Evolutionary conservation across 805 yeast genomes (phyloP), one percentile per base, ranked within the genome.

Genomic region (Wickerhamiella australiensis): DNA sequence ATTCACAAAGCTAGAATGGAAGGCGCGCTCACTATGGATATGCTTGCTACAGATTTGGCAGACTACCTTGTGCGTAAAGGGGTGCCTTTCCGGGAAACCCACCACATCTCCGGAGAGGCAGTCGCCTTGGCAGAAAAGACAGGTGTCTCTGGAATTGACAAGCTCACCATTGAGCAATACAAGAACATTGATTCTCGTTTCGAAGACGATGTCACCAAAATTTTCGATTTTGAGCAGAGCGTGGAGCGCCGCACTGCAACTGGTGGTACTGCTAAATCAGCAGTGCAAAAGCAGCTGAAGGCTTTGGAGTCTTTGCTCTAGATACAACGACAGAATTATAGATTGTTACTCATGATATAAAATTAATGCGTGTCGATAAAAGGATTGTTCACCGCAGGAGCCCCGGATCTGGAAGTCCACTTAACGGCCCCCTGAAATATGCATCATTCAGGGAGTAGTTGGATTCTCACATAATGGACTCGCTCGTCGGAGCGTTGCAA

Each of bases 21-120:
- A 59, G 79, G 75, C 41, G 90, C 97, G 0, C 76, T 92, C 60
- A 88, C 97, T 25, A 90, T 90, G 95, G 98, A 92, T 68, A 92
- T 92, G 98, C 76, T 92, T 59, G 98, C 98, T 18, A 92, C 99
- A 27, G 99, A 92, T 65, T 75, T 92, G 59, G 99, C 99, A 37
- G 99, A 92, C 66, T 92, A 92, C 66, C 74, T 92, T 56, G 99
- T 92, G 47, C 82, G 96, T 71, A 88, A 82, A 67, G 98, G 98
- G 53, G 98, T 92, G 57, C 98, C 98, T 51, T 92, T 92, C 72
- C 85, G 99, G 73, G 97, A 92, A 69, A 92, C 98, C 1, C 99
- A 92, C 70, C 97, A 92, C 67, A 92, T 92, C 54, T 86, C 96
- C 5, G 99, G 99, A 51, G 95, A 87, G 67, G 92, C 96, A 70